phyloP scores from a whole-genome alignment of 2,329 filamentous ascomycete genomes.

The Fusarium pseudoanthophilum region DNA sequence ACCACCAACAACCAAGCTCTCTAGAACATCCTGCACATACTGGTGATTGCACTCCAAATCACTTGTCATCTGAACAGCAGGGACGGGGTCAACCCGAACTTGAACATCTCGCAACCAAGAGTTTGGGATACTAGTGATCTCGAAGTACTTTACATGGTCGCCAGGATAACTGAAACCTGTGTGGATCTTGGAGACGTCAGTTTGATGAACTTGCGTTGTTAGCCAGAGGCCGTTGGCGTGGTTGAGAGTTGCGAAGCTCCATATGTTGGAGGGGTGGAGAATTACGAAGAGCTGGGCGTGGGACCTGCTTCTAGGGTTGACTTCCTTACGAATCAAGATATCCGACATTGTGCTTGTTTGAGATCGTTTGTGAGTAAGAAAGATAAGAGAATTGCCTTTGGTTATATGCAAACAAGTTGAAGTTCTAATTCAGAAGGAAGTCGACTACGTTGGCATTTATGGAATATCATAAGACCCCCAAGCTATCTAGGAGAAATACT shows the following conservation, averaged over 20 bases:
- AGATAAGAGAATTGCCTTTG: too few species aligned
- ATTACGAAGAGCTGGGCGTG: background rate
- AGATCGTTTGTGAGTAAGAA: background rate
- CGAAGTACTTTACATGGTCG: too few species aligned
- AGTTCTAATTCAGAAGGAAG: background rate
- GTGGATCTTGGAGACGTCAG: background rate
- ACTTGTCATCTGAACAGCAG: background rate
- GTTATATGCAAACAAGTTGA: background rate
- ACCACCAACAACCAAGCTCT: background rate
- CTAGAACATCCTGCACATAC: background rate
- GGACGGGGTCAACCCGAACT: background rate
- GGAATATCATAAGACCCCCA: background rate
- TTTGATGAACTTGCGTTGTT: background rate
- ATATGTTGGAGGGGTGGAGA: background rate
- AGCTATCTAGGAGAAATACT: background rate
- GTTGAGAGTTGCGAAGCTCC: background rate
- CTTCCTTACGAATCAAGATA: accelerated
- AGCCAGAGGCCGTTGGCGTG: background rate
- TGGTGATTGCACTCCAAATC: background rate
- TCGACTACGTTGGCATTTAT: background rate
- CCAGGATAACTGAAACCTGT: background rate
- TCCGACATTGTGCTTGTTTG: background rate
- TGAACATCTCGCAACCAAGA: background rate
- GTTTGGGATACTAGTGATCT: background rate
- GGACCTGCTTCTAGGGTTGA: background rate